These are phyloP conservation scores for Cryptococcus sp. DNA, from an alignment of 1,284 basidiomycete genomes.

Conservation along the genomic window DNA sequence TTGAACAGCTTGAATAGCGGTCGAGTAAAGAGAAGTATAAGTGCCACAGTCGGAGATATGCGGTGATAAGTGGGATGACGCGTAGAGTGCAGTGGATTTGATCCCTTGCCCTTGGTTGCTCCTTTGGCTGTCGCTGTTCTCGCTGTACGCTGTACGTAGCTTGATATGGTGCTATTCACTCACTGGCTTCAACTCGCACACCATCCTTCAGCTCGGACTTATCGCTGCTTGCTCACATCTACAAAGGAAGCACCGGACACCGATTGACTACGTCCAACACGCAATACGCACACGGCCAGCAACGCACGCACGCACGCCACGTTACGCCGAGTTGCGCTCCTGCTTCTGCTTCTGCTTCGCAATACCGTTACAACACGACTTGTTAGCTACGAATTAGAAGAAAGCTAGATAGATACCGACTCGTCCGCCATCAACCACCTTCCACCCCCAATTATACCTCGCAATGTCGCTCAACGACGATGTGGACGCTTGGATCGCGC, in stretches of 20 bases:
- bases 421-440: neutral
- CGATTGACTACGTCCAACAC: no score
- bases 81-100: neutral
- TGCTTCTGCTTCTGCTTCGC: no score
- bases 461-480: constrained; percentile 47
- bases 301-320: no score
- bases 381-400: neutral
- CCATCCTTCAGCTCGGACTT: neutral
- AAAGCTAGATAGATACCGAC: neutral
- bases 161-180: no score
- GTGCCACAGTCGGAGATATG: neutral
- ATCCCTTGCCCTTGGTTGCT: neutral
- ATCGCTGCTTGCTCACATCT: no score
- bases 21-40: no score
- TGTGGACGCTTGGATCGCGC: constrained; percentile 87
- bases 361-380: no score
- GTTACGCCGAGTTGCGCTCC: no score
- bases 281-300: no score
- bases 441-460: constrained; percentile 14
- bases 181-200: neutral
- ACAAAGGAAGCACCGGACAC: no score
- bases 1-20: no score
- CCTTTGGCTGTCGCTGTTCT: neutral
- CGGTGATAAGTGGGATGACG: neutral
- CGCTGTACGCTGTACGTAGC: neutral